Conservation (phyloP, 305 asterid species). For the Solanum chacoense region DNA sequence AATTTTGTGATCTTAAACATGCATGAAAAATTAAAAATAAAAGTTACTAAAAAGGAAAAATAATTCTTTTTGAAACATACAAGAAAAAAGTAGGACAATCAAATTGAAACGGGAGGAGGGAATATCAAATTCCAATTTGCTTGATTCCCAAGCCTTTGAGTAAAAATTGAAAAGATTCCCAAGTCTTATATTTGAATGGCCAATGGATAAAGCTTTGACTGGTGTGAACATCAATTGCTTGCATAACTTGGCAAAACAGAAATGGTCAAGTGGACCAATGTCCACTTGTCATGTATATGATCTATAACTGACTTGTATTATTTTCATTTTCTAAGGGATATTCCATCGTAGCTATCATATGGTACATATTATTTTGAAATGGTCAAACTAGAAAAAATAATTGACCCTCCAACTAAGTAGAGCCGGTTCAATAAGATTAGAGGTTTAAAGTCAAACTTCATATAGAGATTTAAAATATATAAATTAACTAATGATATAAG, state of each 20-base stretch:
- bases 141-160: not conserved
- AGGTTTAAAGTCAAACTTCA: no score
- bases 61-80: fast-evolving
- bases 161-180: not conserved
- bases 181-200: not conserved
- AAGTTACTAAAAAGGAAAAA: no score
- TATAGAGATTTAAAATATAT: no score
- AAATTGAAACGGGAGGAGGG: not conserved
- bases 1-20: not conserved
- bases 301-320: not conserved
- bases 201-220: not conserved
- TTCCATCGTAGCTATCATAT: no score
- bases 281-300: not conserved
- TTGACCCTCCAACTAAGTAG: not conserved
- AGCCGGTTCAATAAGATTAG: no score
- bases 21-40: no score
- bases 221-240: not conserved
- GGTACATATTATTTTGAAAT: not conserved
- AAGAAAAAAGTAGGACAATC: not conserved
- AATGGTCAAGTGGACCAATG: not conserved
- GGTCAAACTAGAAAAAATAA: not conserved
- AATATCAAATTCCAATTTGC: not conserved
- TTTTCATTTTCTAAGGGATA: not conserved
- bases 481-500: no score
- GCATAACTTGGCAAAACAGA: not conserved